These are phyloP conservation scores for Hypomyces perniciosus DNA, from an alignment of 2,329 filamentous ascomycete species.

Conservation along the genomic window DNA sequence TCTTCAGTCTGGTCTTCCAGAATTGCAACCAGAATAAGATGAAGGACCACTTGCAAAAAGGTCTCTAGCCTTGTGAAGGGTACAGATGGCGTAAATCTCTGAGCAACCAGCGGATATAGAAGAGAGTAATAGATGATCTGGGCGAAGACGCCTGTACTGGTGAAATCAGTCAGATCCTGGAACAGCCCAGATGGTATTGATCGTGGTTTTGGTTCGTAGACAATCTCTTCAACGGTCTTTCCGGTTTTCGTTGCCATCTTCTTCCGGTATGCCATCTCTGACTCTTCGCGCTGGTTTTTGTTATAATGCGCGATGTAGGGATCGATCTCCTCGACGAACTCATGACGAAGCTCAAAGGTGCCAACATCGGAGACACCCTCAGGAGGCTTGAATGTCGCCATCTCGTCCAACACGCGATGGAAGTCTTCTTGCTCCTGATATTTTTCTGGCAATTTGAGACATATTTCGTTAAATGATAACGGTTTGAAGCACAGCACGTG, in stretches of 20 bases:
- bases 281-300: constrained; percentile 94
- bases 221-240: constrained; percentile 72
- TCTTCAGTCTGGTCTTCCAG: constrained; percentile 68
- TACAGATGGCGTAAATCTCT: constrained; percentile 64
- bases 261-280: constrained; percentile 80
- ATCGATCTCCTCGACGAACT: constrained; percentile 83
- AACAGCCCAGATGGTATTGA: constrained; percentile 75
- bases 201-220: constrained; percentile 82
- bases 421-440: constrained; percentile 87
- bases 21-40: constrained; percentile 79
- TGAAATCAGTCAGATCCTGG: constrained; percentile 69
- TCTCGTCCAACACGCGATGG: constrained; percentile 73
- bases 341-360: constrained; percentile 84
- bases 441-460: constrained; percentile 77
- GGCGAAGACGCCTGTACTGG: constrained; percentile 75
- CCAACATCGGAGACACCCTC: constrained; percentile 90
- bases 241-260: constrained; percentile 84
- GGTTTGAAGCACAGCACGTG: constrained; percentile 97
- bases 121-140: constrained; percentile 87
- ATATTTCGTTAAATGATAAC: constrained; percentile 88
- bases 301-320: constrained; percentile 95
- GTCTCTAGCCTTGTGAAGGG: constrained; percentile 80
- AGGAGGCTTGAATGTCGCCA: constrained; percentile 83
- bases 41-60: constrained; percentile 85
- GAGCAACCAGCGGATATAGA: constrained; percentile 68